Evolutionary conservation across 2,329 filamentous ascomycete species (phyloP).

Genomic region (Fusarium veterinarium): DNA sequence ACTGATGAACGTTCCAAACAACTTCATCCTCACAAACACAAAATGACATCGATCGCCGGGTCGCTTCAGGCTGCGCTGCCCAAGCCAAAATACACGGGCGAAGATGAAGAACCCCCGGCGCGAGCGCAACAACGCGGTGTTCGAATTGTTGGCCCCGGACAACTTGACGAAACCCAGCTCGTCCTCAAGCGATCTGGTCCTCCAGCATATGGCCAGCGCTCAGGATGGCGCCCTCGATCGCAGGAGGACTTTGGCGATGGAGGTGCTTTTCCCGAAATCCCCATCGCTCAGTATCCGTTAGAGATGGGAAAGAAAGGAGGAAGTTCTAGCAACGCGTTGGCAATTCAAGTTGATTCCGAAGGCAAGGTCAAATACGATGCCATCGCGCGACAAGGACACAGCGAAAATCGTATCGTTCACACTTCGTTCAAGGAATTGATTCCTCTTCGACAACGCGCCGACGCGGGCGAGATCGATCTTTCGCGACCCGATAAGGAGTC

Average conservation of each 20-base stretch:
- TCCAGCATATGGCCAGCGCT: conserved; percentile 86
- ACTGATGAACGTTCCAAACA: conserved; percentile 37
- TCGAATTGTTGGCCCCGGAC: conserved; percentile 81
- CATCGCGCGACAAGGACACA: conserved; percentile 90
- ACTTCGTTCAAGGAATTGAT: conserved; percentile 98
- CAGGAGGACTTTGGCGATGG: conserved; percentile 96
- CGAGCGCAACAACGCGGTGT: conserved; percentile 82
- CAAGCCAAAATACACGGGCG: conserved; percentile 89
- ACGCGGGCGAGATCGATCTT: conserved; percentile 90
- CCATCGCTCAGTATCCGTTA: conserved; percentile 93
- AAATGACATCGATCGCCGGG: conserved; percentile 74
- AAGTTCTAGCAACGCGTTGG: conserved; percentile 83
- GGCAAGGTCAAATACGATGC: conserved; percentile 98
- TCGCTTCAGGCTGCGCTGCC: conserved; percentile 85
- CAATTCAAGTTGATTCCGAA: conserved; percentile 90
- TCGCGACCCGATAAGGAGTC: conserved; percentile 87
- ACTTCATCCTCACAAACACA: conserved; percentile 35
- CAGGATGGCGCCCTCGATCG: conserved; percentile 89
- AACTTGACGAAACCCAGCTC: conserved; percentile 87
- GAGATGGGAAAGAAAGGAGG: conserved; percentile 89
- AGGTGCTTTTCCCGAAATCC: conserved; percentile 93
- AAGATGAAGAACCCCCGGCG: conserved; percentile 82
- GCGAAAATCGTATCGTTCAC: conserved; percentile 86
- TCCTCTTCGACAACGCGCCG: conserved; percentile 89
- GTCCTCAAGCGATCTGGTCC: conserved; percentile 86